Evolutionary conservation across 106 monocot species (phyloP).

Genomic region (Platanthera zijinensis): DNA sequence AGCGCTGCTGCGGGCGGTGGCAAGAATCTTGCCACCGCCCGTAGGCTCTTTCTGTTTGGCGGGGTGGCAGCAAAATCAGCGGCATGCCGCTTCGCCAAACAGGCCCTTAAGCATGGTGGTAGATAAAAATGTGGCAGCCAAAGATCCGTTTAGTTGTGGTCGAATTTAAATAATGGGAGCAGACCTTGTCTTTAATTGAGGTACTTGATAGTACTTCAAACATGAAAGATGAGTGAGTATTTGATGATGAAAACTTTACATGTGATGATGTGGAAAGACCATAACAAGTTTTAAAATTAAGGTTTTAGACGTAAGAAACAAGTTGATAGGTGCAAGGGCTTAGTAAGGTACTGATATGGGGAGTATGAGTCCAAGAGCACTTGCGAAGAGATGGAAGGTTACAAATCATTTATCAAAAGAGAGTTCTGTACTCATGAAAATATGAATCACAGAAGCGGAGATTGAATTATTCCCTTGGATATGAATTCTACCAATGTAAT

Average conservation of each 20-base stretch:
- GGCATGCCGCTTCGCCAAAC: too few relatives aligned
- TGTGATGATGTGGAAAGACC: not conserved
- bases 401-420: not conserved
- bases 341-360: not conserved
- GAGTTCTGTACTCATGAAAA: not conserved
- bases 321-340: not conserved
- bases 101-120: too few relatives aligned
- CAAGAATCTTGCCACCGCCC: too few relatives aligned
- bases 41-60: too few relatives aligned
- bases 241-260: not conserved
- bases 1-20: too few relatives aligned
- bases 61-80: too few relatives aligned
- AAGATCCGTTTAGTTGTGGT: too few relatives aligned
- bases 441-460: not conserved
- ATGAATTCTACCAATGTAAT: not conserved
- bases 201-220: not conserved
- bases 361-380: not conserved
- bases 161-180: not conserved
- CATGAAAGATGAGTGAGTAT: not conserved
- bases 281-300: not conserved
- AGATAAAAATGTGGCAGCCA: too few relatives aligned
- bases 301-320: not conserved
- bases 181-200: not conserved
- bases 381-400: not conserved
- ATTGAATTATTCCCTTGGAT: not conserved